phyloP scores from a whole-genome alignment of 2,329 filamentous ascomycete species.

The Fusarium sterilihyphosum region DNA sequence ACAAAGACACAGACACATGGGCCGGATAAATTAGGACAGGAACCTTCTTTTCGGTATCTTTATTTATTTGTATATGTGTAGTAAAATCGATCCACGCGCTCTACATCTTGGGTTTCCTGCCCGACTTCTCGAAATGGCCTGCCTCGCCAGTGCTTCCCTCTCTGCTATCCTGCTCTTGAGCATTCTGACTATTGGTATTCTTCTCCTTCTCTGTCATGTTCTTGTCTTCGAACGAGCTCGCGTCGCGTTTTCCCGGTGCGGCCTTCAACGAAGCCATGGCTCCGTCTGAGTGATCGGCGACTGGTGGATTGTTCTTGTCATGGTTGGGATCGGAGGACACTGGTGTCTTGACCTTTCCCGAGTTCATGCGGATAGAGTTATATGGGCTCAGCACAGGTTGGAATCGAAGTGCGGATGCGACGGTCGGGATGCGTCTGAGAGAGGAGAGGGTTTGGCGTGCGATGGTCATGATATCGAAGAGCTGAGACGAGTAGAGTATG shows the following conservation, averaged over 20 bases:
- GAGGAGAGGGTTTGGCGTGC: background rate
- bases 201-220: constrained; percentile 15
- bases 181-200: constrained; percentile 15
- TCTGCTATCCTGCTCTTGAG: constrained; percentile 9
- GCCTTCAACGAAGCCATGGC: constrained; percentile 23
- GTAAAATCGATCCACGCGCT: rapidly evolving
- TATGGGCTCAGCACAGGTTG: background rate
- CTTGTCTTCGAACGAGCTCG: constrained; percentile 4
- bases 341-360: constrained; percentile 6
- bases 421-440: background rate
- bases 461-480: background rate
- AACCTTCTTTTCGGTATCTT: no score
- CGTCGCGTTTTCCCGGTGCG: constrained; percentile 5
- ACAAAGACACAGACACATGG: no score
- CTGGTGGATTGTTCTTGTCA: background rate
- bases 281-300: constrained; percentile 7
- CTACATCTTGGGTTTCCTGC: constrained; percentile 5
- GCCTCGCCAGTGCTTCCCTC: constrained; percentile 1
- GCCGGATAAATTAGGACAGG: no score
- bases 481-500: background rate
- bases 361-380: background rate
- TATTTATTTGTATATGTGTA: no score
- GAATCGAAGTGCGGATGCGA: background rate
- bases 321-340: constrained; percentile 7
- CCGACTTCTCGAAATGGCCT: constrained; percentile 10